Conservation (phyloP, 2,329 filamentous ascomycete species). For the Xylariaceae sp. region DNA sequence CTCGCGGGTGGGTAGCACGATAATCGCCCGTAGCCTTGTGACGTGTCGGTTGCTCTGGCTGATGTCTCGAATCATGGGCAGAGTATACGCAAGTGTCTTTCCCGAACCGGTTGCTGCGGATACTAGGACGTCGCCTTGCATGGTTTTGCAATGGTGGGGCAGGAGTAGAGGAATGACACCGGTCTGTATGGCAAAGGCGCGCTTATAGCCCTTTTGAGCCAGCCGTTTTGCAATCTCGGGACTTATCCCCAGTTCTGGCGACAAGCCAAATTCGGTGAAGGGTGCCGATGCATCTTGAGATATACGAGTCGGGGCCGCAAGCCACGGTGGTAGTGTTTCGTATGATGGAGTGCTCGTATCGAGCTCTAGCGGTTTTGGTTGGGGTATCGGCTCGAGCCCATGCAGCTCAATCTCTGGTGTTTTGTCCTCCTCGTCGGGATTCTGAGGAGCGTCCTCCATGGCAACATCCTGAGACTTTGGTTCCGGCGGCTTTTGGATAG, state of each 20-base stretch:
- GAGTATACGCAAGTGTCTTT: conserved; percentile 86
- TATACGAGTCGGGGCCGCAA: conserved; percentile 68
- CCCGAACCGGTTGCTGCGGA: conserved; percentile 93
- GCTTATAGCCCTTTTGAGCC: conserved; percentile 59
- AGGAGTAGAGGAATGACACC: conserved; percentile 75
- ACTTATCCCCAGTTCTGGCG: conserved; percentile 55
- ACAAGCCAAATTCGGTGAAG: conserved; percentile 46
- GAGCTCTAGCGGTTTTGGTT: conserved; percentile 60
- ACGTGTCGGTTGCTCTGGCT: conserved; percentile 49
- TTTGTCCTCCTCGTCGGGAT: conserved; percentile 4
- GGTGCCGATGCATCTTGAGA: conserved; percentile 52
- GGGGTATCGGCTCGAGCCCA: conserved; percentile 75
- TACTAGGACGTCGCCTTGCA: conserved; percentile 75
- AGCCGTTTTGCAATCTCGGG: conserved; percentile 57
- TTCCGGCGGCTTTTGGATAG: conserved; percentile 44
- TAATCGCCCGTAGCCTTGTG: conserved; percentile 67
- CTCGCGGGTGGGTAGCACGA: conserved; percentile 88
- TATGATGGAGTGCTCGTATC: conserved; percentile 59
- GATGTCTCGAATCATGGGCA: conserved; percentile 77
- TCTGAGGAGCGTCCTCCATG: conserved; percentile 25
- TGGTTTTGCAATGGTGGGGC: conserved; percentile 50
- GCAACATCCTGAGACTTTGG: conserved; percentile 30
- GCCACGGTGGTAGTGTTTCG: conserved; percentile 74
- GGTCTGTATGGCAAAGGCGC: conserved; percentile 75
- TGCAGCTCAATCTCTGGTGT: conserved; percentile 46